Conservation (phyloP, 305 asterid genomes). For the Caryopteris hybrid region DNA sequence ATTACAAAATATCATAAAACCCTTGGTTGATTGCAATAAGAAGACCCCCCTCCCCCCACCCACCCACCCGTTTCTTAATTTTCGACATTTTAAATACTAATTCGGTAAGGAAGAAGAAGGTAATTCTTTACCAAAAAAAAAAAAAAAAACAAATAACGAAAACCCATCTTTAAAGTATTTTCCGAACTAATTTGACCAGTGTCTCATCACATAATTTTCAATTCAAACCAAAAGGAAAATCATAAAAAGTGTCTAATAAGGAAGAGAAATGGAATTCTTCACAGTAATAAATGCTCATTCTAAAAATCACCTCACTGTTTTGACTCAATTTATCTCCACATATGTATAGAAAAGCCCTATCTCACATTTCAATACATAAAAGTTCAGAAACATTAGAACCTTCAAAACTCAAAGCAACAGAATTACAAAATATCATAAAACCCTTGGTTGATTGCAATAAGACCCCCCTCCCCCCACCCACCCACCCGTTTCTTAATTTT, state of each 20-base stretch:
- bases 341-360: not conserved
- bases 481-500: too few relatives aligned
- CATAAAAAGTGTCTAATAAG: too few relatives aligned
- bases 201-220: not conserved
- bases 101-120: too few relatives aligned
- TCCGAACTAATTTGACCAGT: too few relatives aligned
- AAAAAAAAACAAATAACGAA: too few relatives aligned
- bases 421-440: not conserved
- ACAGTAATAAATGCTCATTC: not conserved
- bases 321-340: not conserved
- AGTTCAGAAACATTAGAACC: not conserved
- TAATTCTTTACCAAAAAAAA: too few relatives aligned
- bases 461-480: too few relatives aligned
- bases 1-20: not conserved
- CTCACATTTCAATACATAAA: too few relatives aligned
- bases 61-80: too few relatives aligned
- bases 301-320: not conserved
- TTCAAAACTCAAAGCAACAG: not conserved
- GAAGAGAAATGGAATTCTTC: not conserved
- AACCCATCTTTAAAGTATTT: too few relatives aligned
- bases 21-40: not conserved
- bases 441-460: not conserved
- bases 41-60: too few relatives aligned
- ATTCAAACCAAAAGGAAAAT: too few relatives aligned
- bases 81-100: not conserved